Percentiles rank a stretch among this genome's conserved stretches.
Conservation (phyloP, 768 basidiomycete genomes). For the Pleurotus pulmonarius region DNA sequence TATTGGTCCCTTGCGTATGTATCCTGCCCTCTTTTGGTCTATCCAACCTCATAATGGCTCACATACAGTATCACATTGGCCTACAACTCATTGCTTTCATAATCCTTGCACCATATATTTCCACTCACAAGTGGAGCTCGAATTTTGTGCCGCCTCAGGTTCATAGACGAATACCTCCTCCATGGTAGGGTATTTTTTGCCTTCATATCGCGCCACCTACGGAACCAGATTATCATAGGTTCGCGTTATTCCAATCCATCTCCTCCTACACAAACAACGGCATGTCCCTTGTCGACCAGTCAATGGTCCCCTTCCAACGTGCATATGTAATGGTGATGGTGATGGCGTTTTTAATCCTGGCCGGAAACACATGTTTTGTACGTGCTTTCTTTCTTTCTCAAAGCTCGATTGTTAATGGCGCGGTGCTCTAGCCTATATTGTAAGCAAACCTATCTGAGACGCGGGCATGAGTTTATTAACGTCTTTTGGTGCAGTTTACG, state of each 20-base stretch:
- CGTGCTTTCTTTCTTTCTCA: constrained; percentile 22
- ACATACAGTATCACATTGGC: constrained; percentile 68
- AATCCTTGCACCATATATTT: constrained; percentile 81
- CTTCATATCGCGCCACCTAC: background rate
- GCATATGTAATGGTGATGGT: constrained; percentile 81
- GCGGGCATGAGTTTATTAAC: no score
- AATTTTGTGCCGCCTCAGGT: constrained; percentile 60
- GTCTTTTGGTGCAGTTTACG: constrained; percentile 51
- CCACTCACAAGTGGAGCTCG: constrained; percentile 50
- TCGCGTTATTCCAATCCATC: constrained; percentile 76
- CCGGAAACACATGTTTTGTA: constrained; percentile 92
- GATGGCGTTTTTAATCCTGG: constrained; percentile 72
- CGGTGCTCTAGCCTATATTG: constrained; percentile 68
- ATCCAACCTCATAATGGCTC: constrained; percentile 1
- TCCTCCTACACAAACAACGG: constrained; percentile 90
- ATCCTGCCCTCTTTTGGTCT: constrained; percentile 24
- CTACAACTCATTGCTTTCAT: constrained; percentile 66
- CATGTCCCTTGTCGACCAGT: constrained; percentile 79
- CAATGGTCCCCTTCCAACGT: constrained; percentile 86
- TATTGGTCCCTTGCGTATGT: constrained; percentile 78
- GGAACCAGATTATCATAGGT: constrained; percentile 42
- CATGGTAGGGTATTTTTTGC: constrained; percentile 51
- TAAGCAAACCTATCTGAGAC: constrained; percentile 35
- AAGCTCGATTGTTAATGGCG: no score
- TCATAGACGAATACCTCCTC: constrained; percentile 49